Base-by-base conservation (phyloP, 768 basidiomycete genomes). In the Kwoniella bestiolae region DNA sequence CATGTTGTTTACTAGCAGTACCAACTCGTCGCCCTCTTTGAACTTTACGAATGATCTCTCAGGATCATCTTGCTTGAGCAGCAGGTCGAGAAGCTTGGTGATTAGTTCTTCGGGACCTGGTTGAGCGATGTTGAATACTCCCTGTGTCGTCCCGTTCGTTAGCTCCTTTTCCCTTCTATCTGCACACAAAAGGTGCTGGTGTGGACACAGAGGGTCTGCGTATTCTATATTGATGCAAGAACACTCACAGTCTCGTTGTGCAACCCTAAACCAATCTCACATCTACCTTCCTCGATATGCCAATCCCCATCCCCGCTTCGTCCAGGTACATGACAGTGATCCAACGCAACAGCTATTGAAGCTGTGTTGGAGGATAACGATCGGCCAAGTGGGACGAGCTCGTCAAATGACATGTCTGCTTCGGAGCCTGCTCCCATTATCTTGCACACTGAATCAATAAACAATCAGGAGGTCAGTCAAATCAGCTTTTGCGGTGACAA, bases 301-400 rank as follows among this genome's bases (percentile, higher is more conserved):
- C 86, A 85, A 35, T 86, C 80, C 8, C 86, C 85, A 38, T 86
- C 80, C 0, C 87, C 87, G 5, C 91, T 92, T 56, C 92, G 90
- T 21, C 86, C 85, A n/a, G 86, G 87, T 79, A 92, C 92, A 81
- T 93, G 92, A 65, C 90, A 91, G 77, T 95, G 93, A 52, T 92
- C 92, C 32, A 94, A 84, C 26, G 91, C 91, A 44, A 90, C 91
- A 34, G 92, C 92, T 61, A 94, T 87, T 11, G 92, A 94, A 3
- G 85, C 91, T 28, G 92, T 83, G 58, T 85, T 86, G n/a, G 84
- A 81, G 0, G 90, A 84, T 25, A 87, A 83, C 82, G 87, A 88
- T 71, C 89, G 83, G 0, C 91, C 90, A 16, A 88, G 77, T 47
- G 82, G 75, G 75, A 89, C 85, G 5, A 94, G 89, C 53, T 89